Evolutionary conservation across 1,139 yeast species (phyloP).

Genomic region (Tardiomyces blankii): DNA sequence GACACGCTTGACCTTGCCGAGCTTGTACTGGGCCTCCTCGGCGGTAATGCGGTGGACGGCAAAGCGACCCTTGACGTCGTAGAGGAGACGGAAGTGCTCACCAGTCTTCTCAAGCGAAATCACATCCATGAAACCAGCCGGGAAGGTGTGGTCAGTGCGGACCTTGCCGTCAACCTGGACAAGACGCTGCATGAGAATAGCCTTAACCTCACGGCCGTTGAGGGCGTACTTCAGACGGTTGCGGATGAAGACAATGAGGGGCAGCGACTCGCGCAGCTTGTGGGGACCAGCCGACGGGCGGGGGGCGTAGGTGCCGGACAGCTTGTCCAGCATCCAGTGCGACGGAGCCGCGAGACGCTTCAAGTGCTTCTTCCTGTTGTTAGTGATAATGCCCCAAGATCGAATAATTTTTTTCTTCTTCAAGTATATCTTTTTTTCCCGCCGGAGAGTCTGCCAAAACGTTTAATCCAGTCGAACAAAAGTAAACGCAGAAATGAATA

Average conservation of each 20-base stretch:
- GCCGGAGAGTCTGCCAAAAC: too few species aligned
- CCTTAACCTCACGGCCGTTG: constrained; percentile 99
- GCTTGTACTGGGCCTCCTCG: constrained; percentile 96
- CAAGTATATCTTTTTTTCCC: too few species aligned
- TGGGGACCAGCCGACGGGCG: constrained; percentile 99
- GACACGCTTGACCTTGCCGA: constrained; percentile 95
- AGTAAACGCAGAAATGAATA: too few species aligned
- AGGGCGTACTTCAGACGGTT: constrained; percentile 99
- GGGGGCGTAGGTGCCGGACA: constrained; percentile 99
- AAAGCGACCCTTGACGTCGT: constrained; percentile 97
- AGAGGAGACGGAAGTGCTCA: constrained; percentile 97
- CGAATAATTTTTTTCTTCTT: too few species aligned
- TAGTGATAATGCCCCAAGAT: constrained; percentile 8
- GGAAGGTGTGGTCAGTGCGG: constrained; percentile 97
- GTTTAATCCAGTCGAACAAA: too few species aligned
- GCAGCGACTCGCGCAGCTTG: constrained; percentile 98
- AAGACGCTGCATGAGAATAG: constrained; percentile 98
- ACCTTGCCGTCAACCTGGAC: constrained; percentile 99
- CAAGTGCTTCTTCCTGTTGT: constrained; percentile 69
- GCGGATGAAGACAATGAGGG: constrained; percentile 95
- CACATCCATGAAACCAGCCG: constrained; percentile 99
- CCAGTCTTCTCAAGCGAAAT: constrained; percentile 94
- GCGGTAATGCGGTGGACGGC: constrained; percentile 99
- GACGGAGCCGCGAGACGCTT: constrained; percentile 99
- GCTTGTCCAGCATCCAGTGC: constrained; percentile 99